Base-by-base conservation (phyloP, 78 protist genomes). In the Pelomyxa schiedti region DNA sequence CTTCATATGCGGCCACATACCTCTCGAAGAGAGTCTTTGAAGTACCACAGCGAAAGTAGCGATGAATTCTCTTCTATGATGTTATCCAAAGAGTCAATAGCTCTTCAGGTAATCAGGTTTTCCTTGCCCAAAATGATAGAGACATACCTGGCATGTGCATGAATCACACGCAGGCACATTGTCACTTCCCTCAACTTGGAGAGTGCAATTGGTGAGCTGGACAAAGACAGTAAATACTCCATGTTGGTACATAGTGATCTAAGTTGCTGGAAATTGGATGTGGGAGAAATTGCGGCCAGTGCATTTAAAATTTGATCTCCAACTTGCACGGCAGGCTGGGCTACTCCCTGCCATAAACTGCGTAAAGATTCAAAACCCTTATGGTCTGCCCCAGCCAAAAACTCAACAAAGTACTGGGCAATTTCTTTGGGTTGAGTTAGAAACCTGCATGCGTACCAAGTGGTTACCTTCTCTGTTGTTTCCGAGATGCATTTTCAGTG, bases 191-290 rank as follows among this genome's bases (percentile, higher is more conserved):
- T 41, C 22, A 73, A 35, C 38, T 71, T 76, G 42, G 65, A 35
- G 3, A 52, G 83, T 24, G 39, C 42, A 16, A 76, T 42, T 73
- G 81, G 42, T 37, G 83, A 82, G 24, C 80, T 64, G 8, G 43
- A 37, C 6, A 68, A 63, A 24, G 39, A 53, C 71, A 82, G 66
- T n/a, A 74, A 70, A 47, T 68, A 74, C 1, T 73, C 87, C 32
- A 82, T 69, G 47, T 78, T 69, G 64, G 72, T 65, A 81, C 87
- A 82, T 73, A 73, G 76, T 8, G 42, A 67, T 53, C 87, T 74
- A 16, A 69, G 32, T 4, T 39, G 36, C 22, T 43, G 30, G 36
- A 82, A 82, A n/a, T 64, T 76, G 68, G 72, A 82, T 16, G 76
- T 82, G 36, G 39, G n/a, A n/a, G n/a, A n/a, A n/a, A n/a, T n/a